These are phyloP conservation scores for Populus hybrid DNA, from an alignment of 441 rosid genomes.

Conservation along the genomic window DNA sequence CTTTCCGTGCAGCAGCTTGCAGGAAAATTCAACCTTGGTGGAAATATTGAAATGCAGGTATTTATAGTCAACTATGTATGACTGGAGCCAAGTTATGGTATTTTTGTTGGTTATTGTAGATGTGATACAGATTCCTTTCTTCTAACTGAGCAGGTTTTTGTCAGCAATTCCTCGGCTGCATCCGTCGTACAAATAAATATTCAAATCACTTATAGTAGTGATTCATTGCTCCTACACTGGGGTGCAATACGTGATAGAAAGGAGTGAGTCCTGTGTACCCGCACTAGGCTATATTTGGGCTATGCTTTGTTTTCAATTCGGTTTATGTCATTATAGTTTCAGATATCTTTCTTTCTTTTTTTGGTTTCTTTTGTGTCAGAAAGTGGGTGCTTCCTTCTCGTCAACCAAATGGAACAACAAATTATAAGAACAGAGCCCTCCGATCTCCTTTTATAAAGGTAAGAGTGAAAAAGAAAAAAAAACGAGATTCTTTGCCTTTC, in stretches of 20 bases:
- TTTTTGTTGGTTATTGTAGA: background rate
- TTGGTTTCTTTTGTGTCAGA: constrained; percentile 35
- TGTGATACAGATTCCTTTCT: constrained; percentile 12
- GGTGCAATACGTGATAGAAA: constrained; percentile 69
- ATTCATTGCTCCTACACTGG: constrained; percentile 89
- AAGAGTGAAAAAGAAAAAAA: constrained; percentile 24
- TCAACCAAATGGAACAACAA: constrained; percentile 74
- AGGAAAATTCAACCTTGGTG: constrained; percentile 76
- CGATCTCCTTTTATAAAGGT: constrained; percentile 88
- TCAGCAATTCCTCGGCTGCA: constrained; percentile 37
- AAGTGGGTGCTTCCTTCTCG: too few species aligned
- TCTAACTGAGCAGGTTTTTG: constrained; percentile 63
- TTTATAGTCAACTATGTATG: background rate
- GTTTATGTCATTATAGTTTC: constrained; percentile 2
- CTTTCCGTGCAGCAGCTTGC: constrained; percentile 48
- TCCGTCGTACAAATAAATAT: constrained; percentile 49
- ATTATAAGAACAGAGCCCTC: constrained; percentile 87
- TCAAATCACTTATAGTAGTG: constrained; percentile 53
- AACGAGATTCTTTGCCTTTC: constrained; percentile 14
- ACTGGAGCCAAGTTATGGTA: constrained; percentile 4
- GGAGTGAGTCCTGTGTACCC: constrained; percentile 47
- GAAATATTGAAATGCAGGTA: constrained; percentile 84
- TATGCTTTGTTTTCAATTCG: constrained; percentile 7
- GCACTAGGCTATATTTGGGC: background rate
- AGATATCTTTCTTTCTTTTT: constrained; percentile 2